These are phyloP conservation scores for Physcomitrium patens DNA, from an alignment of 225 moss, liverwort and hornwort species.

Conservation along the genomic window DNA sequence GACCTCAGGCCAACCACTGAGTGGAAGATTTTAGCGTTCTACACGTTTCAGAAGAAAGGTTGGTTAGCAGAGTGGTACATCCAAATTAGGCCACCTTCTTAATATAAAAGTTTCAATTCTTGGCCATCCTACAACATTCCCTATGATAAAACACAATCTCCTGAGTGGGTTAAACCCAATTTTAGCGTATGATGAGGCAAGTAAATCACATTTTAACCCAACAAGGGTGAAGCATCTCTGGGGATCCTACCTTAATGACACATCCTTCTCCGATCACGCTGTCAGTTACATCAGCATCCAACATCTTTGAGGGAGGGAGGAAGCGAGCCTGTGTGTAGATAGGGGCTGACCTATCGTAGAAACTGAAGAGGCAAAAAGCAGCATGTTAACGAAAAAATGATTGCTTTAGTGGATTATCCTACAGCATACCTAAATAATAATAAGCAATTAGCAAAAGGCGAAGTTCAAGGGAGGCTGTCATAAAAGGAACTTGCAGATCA, in stretches of 20 bases:
- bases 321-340: neutral
- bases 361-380: slow-evolving; percentile 25
- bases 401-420: too few species aligned
- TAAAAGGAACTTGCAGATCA: too few species aligned
- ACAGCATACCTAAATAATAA: too few species aligned
- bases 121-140: neutral
- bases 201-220: too few species aligned
- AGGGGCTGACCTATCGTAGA: slow-evolving; percentile 50
- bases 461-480: too few species aligned
- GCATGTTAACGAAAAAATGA: too few species aligned
- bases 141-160: neutral
- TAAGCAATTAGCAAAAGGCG: too few species aligned
- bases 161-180: neutral
- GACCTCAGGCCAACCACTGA: slow-evolving; percentile 64
- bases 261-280: slow-evolving; percentile 78
- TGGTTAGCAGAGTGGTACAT: neutral
- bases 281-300: slow-evolving; percentile 71
- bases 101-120: neutral
- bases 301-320: slow-evolving; percentile 28
- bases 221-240: neutral
- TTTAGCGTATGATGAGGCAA: neutral
- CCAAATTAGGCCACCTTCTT: too few species aligned
- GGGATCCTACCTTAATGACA: slow-evolving; percentile 45
- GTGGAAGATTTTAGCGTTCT: slow-evolving; percentile 33
- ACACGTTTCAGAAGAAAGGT: neutral